Evolutionary conservation across 371 early-diverging fungal genomes (phyloP), one percentile per base, ranked within the genome.

Genomic region (Mortierella sp.): DNA sequence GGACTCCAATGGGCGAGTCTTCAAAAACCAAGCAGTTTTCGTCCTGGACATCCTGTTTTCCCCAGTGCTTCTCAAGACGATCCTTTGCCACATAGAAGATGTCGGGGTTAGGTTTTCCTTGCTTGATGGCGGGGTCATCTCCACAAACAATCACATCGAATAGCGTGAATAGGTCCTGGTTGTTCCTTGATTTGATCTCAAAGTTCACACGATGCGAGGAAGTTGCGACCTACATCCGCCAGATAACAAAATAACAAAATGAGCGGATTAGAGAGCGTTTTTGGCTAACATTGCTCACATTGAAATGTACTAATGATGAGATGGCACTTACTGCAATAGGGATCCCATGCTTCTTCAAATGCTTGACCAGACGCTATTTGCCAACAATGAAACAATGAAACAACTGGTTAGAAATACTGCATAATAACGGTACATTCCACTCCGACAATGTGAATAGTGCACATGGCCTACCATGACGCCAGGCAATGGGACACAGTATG

Each of bases 51-150:
- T 41, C 84, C 85, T 19, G 86, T 57, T 52, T 81, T 72, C 63
- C 79, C 49, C 73, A 78, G 71, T 57, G 54, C 40, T 73, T 50
- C 16, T 80, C 62, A 44, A 71, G 58, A 34, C 71, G 67, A 39
- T 71, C 71, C 12, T 61, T 54, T 7, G 95, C 97, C 9, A 85
- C 90, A 29, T 91, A 82, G 77, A 96, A 97, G 19, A 96, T 82
- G 72, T 97, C 98, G 0, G 98, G 97, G 14, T 91, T 82, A 5
- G 98, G 98, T 79, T 97, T 97, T 19, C 94, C 94, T 53, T 83
- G 68, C 57, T 81, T 74, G 44, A 96, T 87, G 4, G 81, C 87
- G 0, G 90, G 84, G 68, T 96, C 95, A 73, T 96, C 95, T 19
- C 96, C 98, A 71, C 91, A 91, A 9, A 94, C 83, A 70, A 94